Conservation (phyloP, 352 stramenopile species). For the Thalassiosira hispida region DNA sequence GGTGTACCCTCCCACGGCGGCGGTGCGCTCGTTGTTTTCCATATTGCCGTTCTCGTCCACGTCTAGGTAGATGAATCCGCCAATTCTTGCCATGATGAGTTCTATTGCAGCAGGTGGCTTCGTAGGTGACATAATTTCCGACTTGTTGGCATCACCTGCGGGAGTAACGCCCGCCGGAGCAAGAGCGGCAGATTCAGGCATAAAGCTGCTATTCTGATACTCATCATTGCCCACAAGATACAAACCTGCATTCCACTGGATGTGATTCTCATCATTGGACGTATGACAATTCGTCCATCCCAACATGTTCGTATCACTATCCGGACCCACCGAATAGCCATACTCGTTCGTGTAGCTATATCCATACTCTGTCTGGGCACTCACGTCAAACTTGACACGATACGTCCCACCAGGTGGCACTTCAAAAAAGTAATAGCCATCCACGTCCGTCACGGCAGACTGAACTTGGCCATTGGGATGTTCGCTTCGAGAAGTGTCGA, state of each 20-base stretch:
- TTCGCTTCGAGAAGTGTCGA: neutral
- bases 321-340: slow-evolving; percentile 22
- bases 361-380: neutral
- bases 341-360: slow-evolving; percentile 16
- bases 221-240: neutral
- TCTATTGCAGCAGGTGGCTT: too few relatives aligned
- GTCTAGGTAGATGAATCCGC: slow-evolving; percentile 48
- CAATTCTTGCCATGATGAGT: too few relatives aligned
- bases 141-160: too few relatives aligned
- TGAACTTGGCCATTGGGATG: neutral
- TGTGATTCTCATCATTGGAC: neutral
- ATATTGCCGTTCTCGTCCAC: slow-evolving; percentile 34
- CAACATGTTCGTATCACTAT: slow-evolving; percentile 12
- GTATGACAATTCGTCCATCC: slow-evolving; percentile 46
- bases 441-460: neutral
- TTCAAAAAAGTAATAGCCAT: slow-evolving; percentile 34
- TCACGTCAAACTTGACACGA: slow-evolving; percentile 3
- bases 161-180: too few relatives aligned
- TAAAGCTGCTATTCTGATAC: too few relatives aligned
- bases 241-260: slow-evolving; percentile 49
- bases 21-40: slow-evolving; percentile 35
- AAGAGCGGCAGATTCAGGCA: too few relatives aligned
- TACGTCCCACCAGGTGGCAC: slow-evolving; percentile 23
- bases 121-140: too few relatives aligned
- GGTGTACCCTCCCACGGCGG: slow-evolving; percentile 40